Evolutionary conservation across 2,329 filamentous ascomycete species (phyloP).

Genomic region (Xylaria sp.): DNA sequence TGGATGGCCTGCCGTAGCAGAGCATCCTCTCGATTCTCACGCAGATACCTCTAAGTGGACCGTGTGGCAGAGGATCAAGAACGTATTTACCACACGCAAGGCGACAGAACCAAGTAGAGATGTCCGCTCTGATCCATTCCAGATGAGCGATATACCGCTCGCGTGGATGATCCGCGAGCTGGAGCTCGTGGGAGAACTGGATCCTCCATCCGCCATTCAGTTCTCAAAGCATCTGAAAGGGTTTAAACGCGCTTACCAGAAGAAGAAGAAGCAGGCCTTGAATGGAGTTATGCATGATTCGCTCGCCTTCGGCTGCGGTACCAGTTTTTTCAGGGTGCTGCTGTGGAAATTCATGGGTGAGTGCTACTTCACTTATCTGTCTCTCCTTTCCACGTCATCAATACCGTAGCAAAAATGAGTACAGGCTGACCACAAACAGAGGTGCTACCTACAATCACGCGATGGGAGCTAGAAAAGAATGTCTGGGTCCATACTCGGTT

Average conservation of each 20-base stretch:
- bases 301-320: constrained; percentile 53
- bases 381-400: not conserved
- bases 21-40: constrained; percentile 41
- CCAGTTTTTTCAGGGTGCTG: constrained; percentile 54
- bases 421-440: constrained; percentile 45
- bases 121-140: constrained; percentile 51
- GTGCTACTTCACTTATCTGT: constrained; percentile 27
- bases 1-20: constrained; percentile 57
- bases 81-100: constrained; percentile 52
- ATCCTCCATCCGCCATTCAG: constrained; percentile 50
- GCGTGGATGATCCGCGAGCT: constrained; percentile 65
- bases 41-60: constrained; percentile 42
- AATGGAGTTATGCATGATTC: constrained; percentile 54
- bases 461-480: constrained; percentile 54
- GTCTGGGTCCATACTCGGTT: constrained; percentile 53
- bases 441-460: constrained; percentile 54
- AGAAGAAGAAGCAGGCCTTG: constrained; percentile 49
- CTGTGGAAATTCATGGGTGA: constrained; percentile 59
- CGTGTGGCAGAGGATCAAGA: constrained; percentile 52
- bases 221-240: constrained; percentile 50
- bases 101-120: constrained; percentile 49
- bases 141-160: constrained; percentile 62
- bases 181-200: constrained; percentile 51
- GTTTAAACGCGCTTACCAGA: constrained; percentile 51
- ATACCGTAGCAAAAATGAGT: not conserved